phyloP scores from a whole-genome alignment of 139 green algal species.

The Chlorella sp. region DNA sequence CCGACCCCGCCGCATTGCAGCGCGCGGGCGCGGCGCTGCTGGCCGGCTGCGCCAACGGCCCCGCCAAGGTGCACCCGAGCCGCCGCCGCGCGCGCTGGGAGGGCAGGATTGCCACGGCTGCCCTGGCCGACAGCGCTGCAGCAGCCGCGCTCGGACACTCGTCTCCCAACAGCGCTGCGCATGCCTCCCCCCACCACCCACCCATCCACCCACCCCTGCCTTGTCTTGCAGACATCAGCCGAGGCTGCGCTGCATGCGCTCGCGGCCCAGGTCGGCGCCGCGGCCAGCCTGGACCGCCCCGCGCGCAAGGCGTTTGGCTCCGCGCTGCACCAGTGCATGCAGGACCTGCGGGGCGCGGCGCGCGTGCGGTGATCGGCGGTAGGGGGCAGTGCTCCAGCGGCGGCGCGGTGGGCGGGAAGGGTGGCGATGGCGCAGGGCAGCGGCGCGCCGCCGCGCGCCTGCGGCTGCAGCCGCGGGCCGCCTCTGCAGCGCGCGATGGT shows the following conservation, averaged over 20 bases:
- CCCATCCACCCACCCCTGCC: not conserved
- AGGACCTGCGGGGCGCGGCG: constrained; percentile 48
- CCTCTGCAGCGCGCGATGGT: too few relatives aligned
- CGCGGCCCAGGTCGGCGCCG: constrained; percentile 29
- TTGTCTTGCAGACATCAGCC: not conserved
- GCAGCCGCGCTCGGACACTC: not conserved
- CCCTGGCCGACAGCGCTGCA: not conserved
- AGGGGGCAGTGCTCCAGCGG: too few relatives aligned
- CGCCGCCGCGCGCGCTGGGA: not conserved
- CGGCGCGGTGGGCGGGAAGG: too few relatives aligned
- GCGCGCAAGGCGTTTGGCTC: constrained; percentile 42
- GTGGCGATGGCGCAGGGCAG: too few relatives aligned
- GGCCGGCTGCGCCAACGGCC: not conserved
- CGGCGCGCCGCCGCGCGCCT: too few relatives aligned
- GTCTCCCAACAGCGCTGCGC: not conserved
- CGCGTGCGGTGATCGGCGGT: constrained; percentile 40
- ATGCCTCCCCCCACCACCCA: not conserved
- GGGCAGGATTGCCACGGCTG: not conserved
- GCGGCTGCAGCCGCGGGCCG: too few relatives aligned
- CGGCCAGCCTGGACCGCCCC: constrained; percentile 33
- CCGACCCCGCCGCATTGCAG: constrained; percentile 49
- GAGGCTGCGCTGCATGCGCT: constrained; percentile 14
- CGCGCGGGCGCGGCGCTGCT: constrained; percentile 25
- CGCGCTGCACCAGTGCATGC: constrained; percentile 44
- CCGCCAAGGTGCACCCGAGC: not conserved